Base-by-base conservation (phyloP, 306 rosid species). In the Gynostemma pentaphyllum region DNA sequence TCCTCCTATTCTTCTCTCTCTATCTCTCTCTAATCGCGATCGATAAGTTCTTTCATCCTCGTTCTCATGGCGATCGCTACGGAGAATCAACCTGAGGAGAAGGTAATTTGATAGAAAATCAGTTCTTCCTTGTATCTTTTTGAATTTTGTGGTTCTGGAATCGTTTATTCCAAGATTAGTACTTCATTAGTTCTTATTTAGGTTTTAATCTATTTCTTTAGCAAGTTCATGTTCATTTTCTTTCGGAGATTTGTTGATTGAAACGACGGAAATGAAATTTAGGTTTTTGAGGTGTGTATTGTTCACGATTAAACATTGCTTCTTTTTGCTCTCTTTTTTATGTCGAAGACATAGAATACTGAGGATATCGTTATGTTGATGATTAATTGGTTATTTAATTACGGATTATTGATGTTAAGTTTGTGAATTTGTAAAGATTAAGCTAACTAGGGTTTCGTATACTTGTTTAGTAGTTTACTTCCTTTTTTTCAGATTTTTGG, bases 11-110 rank as follows among this genome's bases (percentile, higher is more conserved):
- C n/a, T n/a, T n/a, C n/a, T 22, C 69, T 47, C 77, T 30, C 45
- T 19, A 19, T 67, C 75, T 41, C 36, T 70, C 42, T 41, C 59
- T 21, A 26, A 44, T 52, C 41, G 24, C 46, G 39, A 32, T 41
- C 68, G 14, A 36, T 2, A 22, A 16, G 52, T 50, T 51, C 55
- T 75, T 29, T 70, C 79, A 42, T 68, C 26, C 37, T 68, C 52
- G 32, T 63, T 42, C 27, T 23, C 68, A 92, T 94, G 99, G 94
- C 94, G 72, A 79, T 86, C 52, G 86, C 88, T 34, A 50, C 90
- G 34, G 99, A 94, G 76, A 73, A 68, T 23, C 95, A 78, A 36
- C 45, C 73, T n/a, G 91, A 74, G 52, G 75, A 82, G 69, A 81
- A 83, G 96, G 98, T 86, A 60, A 46, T 16, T 7, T 14, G 9